Conservation (phyloP, 805 yeast genomes). For the Scheffersomyces amazonensis region DNA sequence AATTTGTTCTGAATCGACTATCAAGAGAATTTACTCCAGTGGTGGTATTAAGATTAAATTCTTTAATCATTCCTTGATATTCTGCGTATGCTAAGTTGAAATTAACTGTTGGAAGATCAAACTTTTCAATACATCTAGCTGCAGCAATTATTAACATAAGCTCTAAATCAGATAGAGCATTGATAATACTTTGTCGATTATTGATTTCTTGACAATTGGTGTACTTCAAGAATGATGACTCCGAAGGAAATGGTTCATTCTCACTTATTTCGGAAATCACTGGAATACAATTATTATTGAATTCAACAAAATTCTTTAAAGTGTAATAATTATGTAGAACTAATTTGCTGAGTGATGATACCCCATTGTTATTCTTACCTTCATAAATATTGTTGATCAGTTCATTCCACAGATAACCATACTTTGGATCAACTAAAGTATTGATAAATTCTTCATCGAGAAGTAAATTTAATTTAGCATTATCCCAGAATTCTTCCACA, state of each 20-base stretch:
- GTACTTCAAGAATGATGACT: constrained; percentile 16
- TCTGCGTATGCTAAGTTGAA: constrained; percentile 78
- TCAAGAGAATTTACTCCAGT: constrained; percentile 32
- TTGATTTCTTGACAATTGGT: constrained; percentile 18
- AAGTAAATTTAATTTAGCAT: constrained; percentile 41
- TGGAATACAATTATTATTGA: constrained; percentile 42
- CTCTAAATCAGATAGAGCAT: constrained; percentile 65
- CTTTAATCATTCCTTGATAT: constrained; percentile 54
- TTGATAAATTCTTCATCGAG: constrained; percentile 15
- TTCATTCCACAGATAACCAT: constrained; percentile 45
- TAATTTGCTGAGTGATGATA: constrained; percentile 12
- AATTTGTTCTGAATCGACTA: constrained; percentile 26
- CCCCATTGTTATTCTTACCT: neutral
- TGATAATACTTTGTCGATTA: constrained; percentile 23
- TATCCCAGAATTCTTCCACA: constrained; percentile 46
- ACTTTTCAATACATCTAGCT: constrained; percentile 65
- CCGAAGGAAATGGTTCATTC: constrained; percentile 14
- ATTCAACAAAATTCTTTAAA: constrained; percentile 52
- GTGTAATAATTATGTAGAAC: constrained; percentile 49
- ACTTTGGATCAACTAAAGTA: constrained; percentile 11
- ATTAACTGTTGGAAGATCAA: constrained; percentile 59
- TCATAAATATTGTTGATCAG: constrained; percentile 27
- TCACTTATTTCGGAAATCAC: constrained; percentile 32
- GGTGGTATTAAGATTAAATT: constrained; percentile 34
- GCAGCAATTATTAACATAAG: constrained; percentile 68